Conservation (phyloP, 352 stramenopile genomes). For the Pythium aristosporum region DNA sequence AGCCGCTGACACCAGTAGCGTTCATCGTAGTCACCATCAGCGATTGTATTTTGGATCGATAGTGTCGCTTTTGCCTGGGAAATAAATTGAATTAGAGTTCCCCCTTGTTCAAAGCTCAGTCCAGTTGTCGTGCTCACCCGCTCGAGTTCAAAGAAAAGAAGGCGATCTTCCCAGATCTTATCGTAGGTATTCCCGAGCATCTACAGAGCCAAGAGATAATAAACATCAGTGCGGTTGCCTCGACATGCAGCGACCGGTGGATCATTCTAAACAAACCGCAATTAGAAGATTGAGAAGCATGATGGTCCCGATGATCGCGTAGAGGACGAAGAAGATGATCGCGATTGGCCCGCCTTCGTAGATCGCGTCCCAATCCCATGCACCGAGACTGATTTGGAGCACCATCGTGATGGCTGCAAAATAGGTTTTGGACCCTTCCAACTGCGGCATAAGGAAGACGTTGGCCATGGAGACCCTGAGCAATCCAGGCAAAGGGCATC, state of each 20-base stretch:
- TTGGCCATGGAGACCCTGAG: not conserved
- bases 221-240: not conserved
- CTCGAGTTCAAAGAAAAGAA: slow-evolving; percentile 82
- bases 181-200: slow-evolving; percentile 87
- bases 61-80: slow-evolving; percentile 67
- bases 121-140: slow-evolving; percentile 29
- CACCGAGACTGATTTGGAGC: slow-evolving; percentile 71
- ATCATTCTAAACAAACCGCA: slow-evolving; percentile 36
- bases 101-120: too few relatives aligned
- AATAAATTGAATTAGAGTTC: too few relatives aligned
- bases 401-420: slow-evolving; percentile 54
- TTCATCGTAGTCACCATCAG: slow-evolving; percentile 72
- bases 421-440: slow-evolving; percentile 70
- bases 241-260: not conserved
- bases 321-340: slow-evolving; percentile 69
- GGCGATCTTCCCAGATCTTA: slow-evolving; percentile 79
- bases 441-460: slow-evolving; percentile 27
- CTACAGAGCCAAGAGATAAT: slow-evolving; percentile 22
- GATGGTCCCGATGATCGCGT: slow-evolving; percentile 77
- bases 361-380: slow-evolving; percentile 76
- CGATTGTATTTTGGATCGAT: slow-evolving; percentile 68
- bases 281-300: slow-evolving; percentile 83
- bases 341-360: slow-evolving; percentile 67
- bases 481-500: not conserved
- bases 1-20: slow-evolving; percentile 70